phyloP scores from a whole-genome alignment of 805 yeast species.

The Monosporozyma solicola region DNA sequence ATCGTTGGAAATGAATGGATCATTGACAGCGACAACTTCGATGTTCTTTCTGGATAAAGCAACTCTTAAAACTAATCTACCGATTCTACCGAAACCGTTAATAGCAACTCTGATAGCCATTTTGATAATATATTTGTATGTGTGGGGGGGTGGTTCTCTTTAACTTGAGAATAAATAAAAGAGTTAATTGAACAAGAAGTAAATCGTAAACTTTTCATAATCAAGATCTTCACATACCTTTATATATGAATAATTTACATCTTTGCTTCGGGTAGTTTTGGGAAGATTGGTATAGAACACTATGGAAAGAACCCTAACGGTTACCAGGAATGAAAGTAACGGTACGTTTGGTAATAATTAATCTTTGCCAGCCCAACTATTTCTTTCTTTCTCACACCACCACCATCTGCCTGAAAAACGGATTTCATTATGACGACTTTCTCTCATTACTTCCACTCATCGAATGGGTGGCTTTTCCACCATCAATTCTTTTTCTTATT shows the following conservation, averaged over 20 bases:
- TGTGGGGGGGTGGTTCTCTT: constrained; percentile 4
- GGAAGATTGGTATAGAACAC: neutral
- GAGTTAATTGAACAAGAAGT: neutral
- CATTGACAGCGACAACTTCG: constrained; percentile 57
- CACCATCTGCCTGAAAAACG: too few species aligned
- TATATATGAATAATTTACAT: neutral
- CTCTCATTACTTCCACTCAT: too few species aligned
- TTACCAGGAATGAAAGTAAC: neutral
- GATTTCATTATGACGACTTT: too few species aligned
- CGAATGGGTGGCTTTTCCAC: too few species aligned
- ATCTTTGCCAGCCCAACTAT: too few species aligned
- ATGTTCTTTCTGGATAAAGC: constrained; percentile 44
- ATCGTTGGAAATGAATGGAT: constrained; percentile 59
- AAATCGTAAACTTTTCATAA: neutral
- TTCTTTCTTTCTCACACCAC: too few species aligned
- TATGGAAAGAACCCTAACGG: neutral
- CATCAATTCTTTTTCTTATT: too few species aligned
- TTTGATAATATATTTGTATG: constrained; percentile 12
- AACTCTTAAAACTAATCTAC: constrained; percentile 57
- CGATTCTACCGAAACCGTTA: constrained; percentile 68
- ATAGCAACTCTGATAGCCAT: constrained; percentile 41
- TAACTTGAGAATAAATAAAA: neutral
- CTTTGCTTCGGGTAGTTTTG: neutral
- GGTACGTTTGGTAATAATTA: too few species aligned
- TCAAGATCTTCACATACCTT: neutral